phyloP scores from a whole-genome alignment of 805 yeast genomes.

The Nakazawaea peltata region DNA sequence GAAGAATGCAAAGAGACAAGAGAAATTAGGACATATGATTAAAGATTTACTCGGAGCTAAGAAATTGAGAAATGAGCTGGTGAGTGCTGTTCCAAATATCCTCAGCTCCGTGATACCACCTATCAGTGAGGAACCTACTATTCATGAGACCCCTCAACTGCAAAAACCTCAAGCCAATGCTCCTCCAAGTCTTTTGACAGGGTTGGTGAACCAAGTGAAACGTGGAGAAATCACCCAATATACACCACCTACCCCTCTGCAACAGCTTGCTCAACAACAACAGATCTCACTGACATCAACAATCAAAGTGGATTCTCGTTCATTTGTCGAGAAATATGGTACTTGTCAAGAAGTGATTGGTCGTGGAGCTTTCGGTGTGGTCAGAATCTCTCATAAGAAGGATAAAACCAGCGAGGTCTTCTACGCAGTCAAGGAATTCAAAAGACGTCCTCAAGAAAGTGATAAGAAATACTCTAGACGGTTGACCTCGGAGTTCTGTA shows the following conservation, averaged over 20 bases:
- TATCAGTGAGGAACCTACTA: slow-evolving; percentile 5
- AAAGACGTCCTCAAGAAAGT: slow-evolving; percentile 49
- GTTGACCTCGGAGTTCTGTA: slow-evolving; percentile 76
- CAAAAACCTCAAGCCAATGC: slow-evolving; percentile 18
- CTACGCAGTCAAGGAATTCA: slow-evolving; percentile 86
- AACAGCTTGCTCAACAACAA: too few species aligned
- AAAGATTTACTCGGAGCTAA: slow-evolving; percentile 72
- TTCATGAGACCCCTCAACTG: slow-evolving; percentile 4
- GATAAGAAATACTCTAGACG: slow-evolving; percentile 64
- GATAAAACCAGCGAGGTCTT: slow-evolving; percentile 35
- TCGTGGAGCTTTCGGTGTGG: slow-evolving; percentile 90
- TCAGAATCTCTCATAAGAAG: slow-evolving; percentile 76
- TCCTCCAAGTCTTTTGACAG: slow-evolving; percentile 70
- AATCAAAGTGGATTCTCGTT: slow-evolving; percentile 30
- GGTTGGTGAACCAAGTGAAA: slow-evolving; percentile 52
- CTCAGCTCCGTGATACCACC: slow-evolving; percentile 9
- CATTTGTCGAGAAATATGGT: slow-evolving; percentile 86
- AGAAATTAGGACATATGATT: slow-evolving; percentile 64
- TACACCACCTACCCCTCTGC: slow-evolving; percentile 10
- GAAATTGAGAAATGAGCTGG: slow-evolving; percentile 61
- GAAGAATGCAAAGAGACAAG: slow-evolving; percentile 69
- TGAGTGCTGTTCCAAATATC: slow-evolving; percentile 38
- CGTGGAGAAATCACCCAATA: slow-evolving; percentile 23
- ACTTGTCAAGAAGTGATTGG: slow-evolving; percentile 93
- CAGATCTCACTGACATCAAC: slow-evolving; percentile 10